A percentile compares a stretch with the other conserved stretches of the same genome.
Conservation (phyloP, 495 filamentous ascomycete genomes). For the Ascobolus immersus region DNA sequence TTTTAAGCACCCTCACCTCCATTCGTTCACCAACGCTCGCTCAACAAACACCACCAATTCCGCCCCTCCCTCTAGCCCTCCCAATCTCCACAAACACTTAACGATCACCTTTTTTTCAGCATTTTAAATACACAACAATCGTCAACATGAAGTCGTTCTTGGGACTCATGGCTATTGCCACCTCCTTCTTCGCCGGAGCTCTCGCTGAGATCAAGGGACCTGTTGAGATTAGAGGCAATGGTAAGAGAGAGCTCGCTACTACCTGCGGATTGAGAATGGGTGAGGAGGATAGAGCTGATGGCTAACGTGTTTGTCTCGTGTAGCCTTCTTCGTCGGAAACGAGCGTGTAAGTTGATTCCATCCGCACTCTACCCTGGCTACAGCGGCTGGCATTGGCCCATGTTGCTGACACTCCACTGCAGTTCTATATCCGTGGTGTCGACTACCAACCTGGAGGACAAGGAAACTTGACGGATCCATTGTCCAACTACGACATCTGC, state of each 20-base stretch:
- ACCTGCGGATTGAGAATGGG: too few relatives aligned
- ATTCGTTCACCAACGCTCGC: too few relatives aligned
- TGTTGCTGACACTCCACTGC: neutral
- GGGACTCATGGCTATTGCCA: neutral
- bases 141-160: neutral
- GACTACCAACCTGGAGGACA: constrained; percentile 90
- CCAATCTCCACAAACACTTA: constrained; percentile 25
- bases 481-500: constrained; percentile 38
- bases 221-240: too few relatives aligned
- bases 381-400: neutral
- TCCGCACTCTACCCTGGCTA: neutral
- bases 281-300: too few relatives aligned
- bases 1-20: too few relatives aligned
- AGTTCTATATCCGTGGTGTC: constrained; percentile 80
- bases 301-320: neutral
- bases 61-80: constrained; percentile 20
- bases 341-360: constrained; percentile 22
- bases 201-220: too few relatives aligned
- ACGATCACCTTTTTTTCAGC: neutral
- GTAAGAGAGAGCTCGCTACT: too few relatives aligned
- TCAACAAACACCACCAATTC: too few relatives aligned
- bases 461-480: constrained; percentile 49
- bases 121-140: neutral
- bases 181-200: too few relatives aligned
- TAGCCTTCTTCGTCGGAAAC: constrained; percentile 67